phyloP scores from a whole-genome alignment of 106 monocot genomes.

The Triglochin maritima region DNA sequence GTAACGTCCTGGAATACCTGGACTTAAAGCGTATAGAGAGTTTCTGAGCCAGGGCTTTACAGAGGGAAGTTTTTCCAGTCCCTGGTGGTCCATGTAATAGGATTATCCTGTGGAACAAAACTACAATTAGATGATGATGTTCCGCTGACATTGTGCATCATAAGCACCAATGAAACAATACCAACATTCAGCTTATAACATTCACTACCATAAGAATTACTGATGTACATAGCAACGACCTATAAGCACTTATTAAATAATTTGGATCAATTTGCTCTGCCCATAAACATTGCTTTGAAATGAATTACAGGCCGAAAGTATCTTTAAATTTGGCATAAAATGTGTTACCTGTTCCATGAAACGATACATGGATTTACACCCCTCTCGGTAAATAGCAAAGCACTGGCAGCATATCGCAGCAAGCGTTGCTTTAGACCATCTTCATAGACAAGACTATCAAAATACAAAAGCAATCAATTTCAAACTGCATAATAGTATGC shows the following conservation, averaged over 20 bases:
- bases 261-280: too few species aligned
- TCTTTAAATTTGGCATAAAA: too few species aligned
- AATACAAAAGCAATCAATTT: too few species aligned
- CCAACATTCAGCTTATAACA: too few species aligned
- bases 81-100: constrained; percentile 99
- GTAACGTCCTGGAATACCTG: constrained; percentile 42
- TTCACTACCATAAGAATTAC: too few species aligned
- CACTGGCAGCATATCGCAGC: constrained; percentile 96
- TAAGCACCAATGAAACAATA: too few species aligned
- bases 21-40: constrained; percentile 89
- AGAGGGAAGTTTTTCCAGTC: constrained; percentile 96
- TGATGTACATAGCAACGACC: too few species aligned
- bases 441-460: constrained; percentile 91
- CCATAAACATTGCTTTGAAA: too few species aligned
- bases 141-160: too few species aligned
- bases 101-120: constrained; percentile 56
- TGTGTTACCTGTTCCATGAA: constrained; percentile 98
- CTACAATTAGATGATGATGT: too few species aligned
- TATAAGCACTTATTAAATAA: too few species aligned
- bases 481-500: constrained; percentile 1
- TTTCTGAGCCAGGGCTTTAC: constrained; percentile 98
- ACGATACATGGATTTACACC: constrained; percentile 87
- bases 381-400: constrained; percentile 86
- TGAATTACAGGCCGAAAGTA: too few species aligned
- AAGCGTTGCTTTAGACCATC: constrained; percentile 81